phyloP scores from a whole-genome alignment of 176 grass and related monocot genomes.

The Phragmites australis region DNA sequence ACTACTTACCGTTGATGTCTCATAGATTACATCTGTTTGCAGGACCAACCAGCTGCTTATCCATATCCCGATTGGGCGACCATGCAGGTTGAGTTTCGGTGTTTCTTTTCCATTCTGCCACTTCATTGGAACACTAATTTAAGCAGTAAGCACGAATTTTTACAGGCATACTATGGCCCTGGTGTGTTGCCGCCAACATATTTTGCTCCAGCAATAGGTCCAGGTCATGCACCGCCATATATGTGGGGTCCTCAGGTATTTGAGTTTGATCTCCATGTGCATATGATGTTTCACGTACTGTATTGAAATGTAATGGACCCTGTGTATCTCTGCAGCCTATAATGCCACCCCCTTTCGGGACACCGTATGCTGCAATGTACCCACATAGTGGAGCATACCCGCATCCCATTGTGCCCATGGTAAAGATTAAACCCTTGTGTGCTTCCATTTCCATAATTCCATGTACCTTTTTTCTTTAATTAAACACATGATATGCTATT shows the following conservation, averaged over 20 bases:
- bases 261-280: constrained; percentile 15
- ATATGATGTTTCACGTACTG: constrained; percentile 8
- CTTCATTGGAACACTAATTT: constrained; percentile 4
- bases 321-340: constrained; percentile 53
- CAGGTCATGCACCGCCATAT: constrained; percentile 76
- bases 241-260: constrained; percentile 95
- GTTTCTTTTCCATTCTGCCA: neutral
- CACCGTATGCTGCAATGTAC: constrained; percentile 79
- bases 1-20: constrained; percentile 29
- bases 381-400: constrained; percentile 71
- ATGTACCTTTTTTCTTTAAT: constrained; percentile 11
- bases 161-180: constrained; percentile 87
- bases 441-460: no score
- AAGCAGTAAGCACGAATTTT: neutral
- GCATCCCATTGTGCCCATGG: constrained; percentile 63
- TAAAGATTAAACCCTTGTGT: constrained; percentile 36
- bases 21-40: constrained; percentile 27
- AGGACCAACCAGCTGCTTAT: constrained; percentile 68
- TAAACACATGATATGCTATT: constrained; percentile 6
- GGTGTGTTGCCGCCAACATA: constrained; percentile 76
- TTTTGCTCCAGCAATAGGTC: constrained; percentile 62
- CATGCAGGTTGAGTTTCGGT: constrained; percentile 64
- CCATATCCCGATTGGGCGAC: constrained; percentile 91
- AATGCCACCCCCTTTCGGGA: constrained; percentile 70
- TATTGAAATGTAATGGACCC: constrained; percentile 20